Percentiles rank a stretch among this genome's conserved stretches.
Evolutionary conservation across 148 eudicot genomes (phyloP).

Genomic region (Silene latifolia): DNA sequence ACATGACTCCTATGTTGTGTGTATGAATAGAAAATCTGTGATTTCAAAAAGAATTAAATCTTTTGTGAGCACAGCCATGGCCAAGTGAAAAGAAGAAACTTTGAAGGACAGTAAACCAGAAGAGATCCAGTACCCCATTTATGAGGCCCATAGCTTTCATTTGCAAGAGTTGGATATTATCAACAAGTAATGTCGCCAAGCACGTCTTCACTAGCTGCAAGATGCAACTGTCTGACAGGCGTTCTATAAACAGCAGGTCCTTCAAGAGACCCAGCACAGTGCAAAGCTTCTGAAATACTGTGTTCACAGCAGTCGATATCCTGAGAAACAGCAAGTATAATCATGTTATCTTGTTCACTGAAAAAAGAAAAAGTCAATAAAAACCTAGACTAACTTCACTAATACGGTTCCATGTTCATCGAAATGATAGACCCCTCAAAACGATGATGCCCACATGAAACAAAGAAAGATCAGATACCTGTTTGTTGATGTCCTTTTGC

Average conservation of each 20-base stretch:
- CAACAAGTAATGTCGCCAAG: slow-evolving; percentile 83
- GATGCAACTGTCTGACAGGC: slow-evolving; percentile 93
- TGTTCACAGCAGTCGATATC: slow-evolving; percentile 65
- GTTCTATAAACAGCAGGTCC: slow-evolving; percentile 77
- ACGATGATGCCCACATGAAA: slow-evolving; percentile 2
- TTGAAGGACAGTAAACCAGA: slow-evolving; percentile 4
- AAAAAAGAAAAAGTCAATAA: slow-evolving; percentile 7
- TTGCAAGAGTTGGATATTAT: slow-evolving; percentile 93
- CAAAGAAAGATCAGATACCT: slow-evolving; percentile 38
- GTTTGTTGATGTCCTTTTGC: slow-evolving; percentile 56
- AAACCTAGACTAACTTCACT: neutral
- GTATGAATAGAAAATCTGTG: slow-evolving; percentile 79
- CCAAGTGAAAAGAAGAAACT: neutral
- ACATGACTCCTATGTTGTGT: slow-evolving; percentile 81
- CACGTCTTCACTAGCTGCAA: slow-evolving; percentile 80
- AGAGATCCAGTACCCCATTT: slow-evolving; percentile 59
- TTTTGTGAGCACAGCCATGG: slow-evolving; percentile 1
- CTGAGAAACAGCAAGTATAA: slow-evolving; percentile 35
- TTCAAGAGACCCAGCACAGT: slow-evolving; percentile 67
- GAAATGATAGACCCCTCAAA: neutral
- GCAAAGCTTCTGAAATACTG: slow-evolving; percentile 81
- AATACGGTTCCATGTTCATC: neutral
- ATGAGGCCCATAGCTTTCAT: slow-evolving; percentile 81
- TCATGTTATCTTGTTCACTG: slow-evolving; percentile 11
- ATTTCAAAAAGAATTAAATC: slow-evolving; percentile 16